phyloP scores from a whole-genome alignment of 1,284 basidiomycete genomes.

The Microstroma glucosiphilum region DNA sequence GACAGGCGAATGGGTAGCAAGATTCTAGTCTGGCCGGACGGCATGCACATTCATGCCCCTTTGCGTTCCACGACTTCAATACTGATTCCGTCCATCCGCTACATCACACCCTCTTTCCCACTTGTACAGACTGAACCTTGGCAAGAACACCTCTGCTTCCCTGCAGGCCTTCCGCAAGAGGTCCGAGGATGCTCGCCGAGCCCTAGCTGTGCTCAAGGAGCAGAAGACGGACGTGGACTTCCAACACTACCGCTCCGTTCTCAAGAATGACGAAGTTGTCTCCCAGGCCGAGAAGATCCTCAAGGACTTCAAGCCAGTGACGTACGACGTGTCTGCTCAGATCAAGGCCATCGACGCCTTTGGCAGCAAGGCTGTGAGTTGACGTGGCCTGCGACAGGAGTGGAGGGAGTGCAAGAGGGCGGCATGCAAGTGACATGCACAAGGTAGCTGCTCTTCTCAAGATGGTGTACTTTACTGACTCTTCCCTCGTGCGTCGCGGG shows the following conservation, averaged over 20 bases:
- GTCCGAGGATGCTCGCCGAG: constrained; percentile 76
- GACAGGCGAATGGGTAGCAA: too few species aligned
- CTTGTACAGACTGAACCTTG: constrained; percentile 33
- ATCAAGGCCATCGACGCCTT: constrained; percentile 95
- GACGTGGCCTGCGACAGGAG: too few species aligned
- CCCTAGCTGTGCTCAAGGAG: constrained; percentile 63
- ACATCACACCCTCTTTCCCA: not conserved
- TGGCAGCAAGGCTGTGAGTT: constrained; percentile 86
- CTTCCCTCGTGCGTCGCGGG: not conserved
- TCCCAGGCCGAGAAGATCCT: constrained; percentile 87
- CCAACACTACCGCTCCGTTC: constrained; percentile 76
- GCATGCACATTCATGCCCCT: too few species aligned
- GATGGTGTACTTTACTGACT: not conserved
- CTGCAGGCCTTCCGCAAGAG: constrained; percentile 96
- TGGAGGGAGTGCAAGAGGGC: too few species aligned
- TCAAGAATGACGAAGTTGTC: constrained; percentile 85
- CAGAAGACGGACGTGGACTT: constrained; percentile 79
- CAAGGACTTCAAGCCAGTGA: constrained; percentile 84
- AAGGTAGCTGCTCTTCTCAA: not conserved
- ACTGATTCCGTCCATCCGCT: not conserved
- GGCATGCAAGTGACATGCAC: too few species aligned
- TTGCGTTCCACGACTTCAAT: too few species aligned
- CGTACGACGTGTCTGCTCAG: constrained; percentile 87
- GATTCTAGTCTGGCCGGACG: too few species aligned
- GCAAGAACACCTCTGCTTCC: constrained; percentile 53